phyloP scores from a whole-genome alignment of 2,329 filamentous ascomycete genomes.

The Trichoderma simmonsii region DNA sequence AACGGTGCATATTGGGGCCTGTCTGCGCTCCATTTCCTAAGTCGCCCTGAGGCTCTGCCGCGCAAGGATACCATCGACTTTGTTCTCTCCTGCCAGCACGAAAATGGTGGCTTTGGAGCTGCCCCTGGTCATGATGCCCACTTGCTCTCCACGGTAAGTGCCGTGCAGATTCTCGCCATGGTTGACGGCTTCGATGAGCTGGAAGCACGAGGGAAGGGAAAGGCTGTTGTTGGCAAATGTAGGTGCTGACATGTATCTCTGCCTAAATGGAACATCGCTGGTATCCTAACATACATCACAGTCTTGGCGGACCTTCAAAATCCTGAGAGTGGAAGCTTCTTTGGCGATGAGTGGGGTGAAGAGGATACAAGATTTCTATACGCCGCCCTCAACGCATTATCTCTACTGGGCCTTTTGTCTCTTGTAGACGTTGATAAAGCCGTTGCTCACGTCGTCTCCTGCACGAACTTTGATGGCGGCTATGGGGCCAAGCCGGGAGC shows the following conservation, averaged over 20 bases:
- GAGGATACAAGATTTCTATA: slow-evolving; percentile 94
- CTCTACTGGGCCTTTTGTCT: slow-evolving; percentile 70
- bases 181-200: slow-evolving; percentile 82
- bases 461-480: slow-evolving; percentile 90
- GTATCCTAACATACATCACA: slow-evolving; percentile 28
- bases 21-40: slow-evolving; percentile 80
- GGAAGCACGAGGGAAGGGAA: slow-evolving; percentile 63
- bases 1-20: slow-evolving; percentile 98
- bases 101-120: slow-evolving; percentile 87
- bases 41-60: slow-evolving; percentile 76
- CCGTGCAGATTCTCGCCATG: slow-evolving; percentile 86
- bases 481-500: slow-evolving; percentile 88
- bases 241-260: slow-evolving; percentile 38
- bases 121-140: slow-evolving; percentile 93
- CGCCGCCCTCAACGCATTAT: slow-evolving; percentile 83
- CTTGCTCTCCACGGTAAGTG: slow-evolving; percentile 93
- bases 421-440: slow-evolving; percentile 78
- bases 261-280: slow-evolving; percentile 16
- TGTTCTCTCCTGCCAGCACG: slow-evolving; percentile 90
- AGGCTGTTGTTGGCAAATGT: slow-evolving; percentile 75
- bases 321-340: slow-evolving; percentile 76
- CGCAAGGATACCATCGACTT: slow-evolving; percentile 81
- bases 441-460: slow-evolving; percentile 73
- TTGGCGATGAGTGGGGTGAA: slow-evolving; percentile 95
- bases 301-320: slow-evolving; percentile 84